These are phyloP conservation scores for Ogataea paradorogensis DNA, from an alignment of 805 yeast genomes.

Conservation along the genomic window DNA sequence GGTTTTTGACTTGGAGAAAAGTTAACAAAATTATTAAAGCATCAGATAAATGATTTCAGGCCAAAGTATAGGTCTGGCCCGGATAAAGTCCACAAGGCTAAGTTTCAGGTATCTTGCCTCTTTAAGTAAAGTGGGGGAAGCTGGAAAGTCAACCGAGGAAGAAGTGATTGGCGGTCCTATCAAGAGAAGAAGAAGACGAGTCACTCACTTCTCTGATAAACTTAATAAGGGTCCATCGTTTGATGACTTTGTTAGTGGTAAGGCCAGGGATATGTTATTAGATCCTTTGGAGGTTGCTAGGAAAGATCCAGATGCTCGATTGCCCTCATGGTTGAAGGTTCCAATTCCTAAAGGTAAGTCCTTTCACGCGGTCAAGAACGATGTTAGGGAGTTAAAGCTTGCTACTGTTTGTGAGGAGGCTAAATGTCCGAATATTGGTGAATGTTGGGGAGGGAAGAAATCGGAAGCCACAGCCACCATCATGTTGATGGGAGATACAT, in stretches of 20 bases:
- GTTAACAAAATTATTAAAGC: not conserved
- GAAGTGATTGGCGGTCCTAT: not conserved
- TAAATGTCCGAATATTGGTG: slow-evolving; percentile 98
- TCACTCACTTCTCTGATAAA: slow-evolving; percentile 63
- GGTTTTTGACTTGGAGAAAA: slow-evolving; percentile 2
- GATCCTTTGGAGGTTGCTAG: slow-evolving; percentile 82
- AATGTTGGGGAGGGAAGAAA: slow-evolving; percentile 98
- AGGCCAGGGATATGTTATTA: slow-evolving; percentile 59
- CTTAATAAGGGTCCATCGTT: slow-evolving; percentile 87
- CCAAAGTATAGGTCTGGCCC: not conserved
- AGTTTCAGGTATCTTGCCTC: slow-evolving; percentile 3
- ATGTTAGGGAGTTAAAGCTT: slow-evolving; percentile 80
- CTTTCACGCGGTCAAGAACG: slow-evolving; percentile 76
- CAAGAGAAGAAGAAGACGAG: slow-evolving; percentile 41
- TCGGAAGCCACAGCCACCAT: slow-evolving; percentile 96
- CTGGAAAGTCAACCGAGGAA: not conserved
- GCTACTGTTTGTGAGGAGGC: slow-evolving; percentile 99
- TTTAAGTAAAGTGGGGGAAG: not conserved
- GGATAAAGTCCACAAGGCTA: not conserved
- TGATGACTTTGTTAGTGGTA: slow-evolving; percentile 84
- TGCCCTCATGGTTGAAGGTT: slow-evolving; percentile 93
- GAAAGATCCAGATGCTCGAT: slow-evolving; percentile 62
- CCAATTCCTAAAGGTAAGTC: slow-evolving; percentile 95
- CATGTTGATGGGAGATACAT: slow-evolving; percentile 97
- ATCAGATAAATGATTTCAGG: not conserved